Evolutionary conservation across 176 grass and related monocot species (phyloP).

Genomic region (Canna indica): DNA sequence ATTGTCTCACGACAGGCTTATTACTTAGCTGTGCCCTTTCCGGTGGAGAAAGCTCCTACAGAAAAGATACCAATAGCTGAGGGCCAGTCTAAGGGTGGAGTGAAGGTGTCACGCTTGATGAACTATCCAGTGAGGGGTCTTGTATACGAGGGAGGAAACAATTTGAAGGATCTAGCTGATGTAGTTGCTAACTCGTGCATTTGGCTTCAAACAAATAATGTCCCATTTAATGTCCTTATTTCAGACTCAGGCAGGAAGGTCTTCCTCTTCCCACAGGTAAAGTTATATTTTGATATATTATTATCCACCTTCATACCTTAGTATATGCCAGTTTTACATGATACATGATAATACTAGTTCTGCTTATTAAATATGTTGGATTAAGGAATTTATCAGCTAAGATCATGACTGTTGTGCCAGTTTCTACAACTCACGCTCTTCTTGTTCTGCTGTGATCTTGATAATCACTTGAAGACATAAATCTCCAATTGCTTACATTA

Average conservation of each 20-base stretch:
- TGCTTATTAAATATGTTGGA: too few relatives aligned
- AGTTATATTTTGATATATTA: neutral
- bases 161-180: conserved; percentile 52
- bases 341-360: neutral
- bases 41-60: conserved; percentile 77
- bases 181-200: conserved; percentile 75
- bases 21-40: conserved; percentile 64
- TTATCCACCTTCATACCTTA: neutral
- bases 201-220: conserved; percentile 82
- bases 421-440: neutral
- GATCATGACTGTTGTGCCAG: neutral
- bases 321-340: neutral
- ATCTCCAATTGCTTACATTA: neutral
- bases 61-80: conserved; percentile 44
- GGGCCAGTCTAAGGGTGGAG: conserved; percentile 31
- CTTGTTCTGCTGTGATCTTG: neutral
- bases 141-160: conserved; percentile 66
- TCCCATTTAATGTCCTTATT: conserved; percentile 89
- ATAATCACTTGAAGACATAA: neutral
- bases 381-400: neutral
- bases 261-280: conserved; percentile 87
- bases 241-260: conserved; percentile 59
- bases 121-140: conserved; percentile 89
- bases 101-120: conserved; percentile 61
- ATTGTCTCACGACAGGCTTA: conserved; percentile 46